phyloP scores from a whole-genome alignment of 805 yeast genomes.

The Soucietia sequanensis region DNA sequence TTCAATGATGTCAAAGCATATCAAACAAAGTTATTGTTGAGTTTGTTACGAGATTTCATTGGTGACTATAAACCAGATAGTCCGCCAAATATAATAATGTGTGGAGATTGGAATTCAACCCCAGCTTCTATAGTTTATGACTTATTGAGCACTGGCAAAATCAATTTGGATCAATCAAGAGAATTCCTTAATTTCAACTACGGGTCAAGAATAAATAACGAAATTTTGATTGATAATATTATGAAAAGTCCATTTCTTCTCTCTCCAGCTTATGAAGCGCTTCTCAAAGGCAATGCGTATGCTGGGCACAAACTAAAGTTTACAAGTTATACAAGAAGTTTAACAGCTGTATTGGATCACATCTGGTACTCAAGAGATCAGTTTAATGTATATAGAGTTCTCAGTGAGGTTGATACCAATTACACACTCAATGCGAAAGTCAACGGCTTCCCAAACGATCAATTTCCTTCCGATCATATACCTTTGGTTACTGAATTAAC shows the following conservation, averaged over 20 bases:
- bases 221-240: slow-evolving; percentile 6
- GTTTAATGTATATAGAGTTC: slow-evolving; percentile 40
- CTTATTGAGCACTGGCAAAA: slow-evolving; percentile 32
- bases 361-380: slow-evolving; percentile 50
- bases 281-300: slow-evolving; percentile 8
- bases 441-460: slow-evolving; percentile 52
- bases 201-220: slow-evolving; percentile 13
- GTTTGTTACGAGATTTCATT: slow-evolving; percentile 11
- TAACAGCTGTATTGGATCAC: slow-evolving; percentile 56
- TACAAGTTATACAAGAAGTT: slow-evolving; percentile 44
- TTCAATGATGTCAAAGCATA: slow-evolving; percentile 53
- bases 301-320: slow-evolving; percentile 12
- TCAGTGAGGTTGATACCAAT: slow-evolving; percentile 47
- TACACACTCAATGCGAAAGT: slow-evolving; percentile 24
- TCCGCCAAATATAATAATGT: slow-evolving; percentile 38
- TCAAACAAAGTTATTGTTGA: slow-evolving; percentile 45
- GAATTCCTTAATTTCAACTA: slow-evolving; percentile 15
- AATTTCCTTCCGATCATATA: slow-evolving; percentile 58
- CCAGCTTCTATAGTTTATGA: slow-evolving; percentile 49
- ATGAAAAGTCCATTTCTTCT: slow-evolving; percentile 16
- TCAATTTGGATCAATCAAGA: slow-evolving; percentile 6
- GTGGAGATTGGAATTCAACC: slow-evolving; percentile 58
- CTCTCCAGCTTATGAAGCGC: slow-evolving; percentile 14
- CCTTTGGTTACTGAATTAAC: slow-evolving; percentile 32
- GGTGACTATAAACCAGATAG: slow-evolving; percentile 1